These are phyloP conservation scores for Chlorella vulgaris DNA, from an alignment of 139 green algal species.

Conservation along the genomic window DNA sequence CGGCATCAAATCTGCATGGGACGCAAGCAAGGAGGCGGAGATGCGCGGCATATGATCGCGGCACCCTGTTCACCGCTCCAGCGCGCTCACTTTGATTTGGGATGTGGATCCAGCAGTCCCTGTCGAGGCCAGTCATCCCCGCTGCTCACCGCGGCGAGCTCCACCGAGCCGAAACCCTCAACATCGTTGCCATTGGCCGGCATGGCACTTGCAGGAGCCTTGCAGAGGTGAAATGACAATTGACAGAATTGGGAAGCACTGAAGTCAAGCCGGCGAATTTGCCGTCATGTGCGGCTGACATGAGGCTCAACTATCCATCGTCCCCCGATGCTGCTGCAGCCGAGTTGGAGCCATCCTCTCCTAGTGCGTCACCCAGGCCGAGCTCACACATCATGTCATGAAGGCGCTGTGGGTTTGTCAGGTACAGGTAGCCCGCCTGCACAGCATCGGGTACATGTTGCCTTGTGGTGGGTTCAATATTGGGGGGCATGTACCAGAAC, in stretches of 20 bases:
- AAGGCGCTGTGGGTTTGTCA: slow-evolving; percentile 47
- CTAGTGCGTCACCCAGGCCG: slow-evolving; percentile 32
- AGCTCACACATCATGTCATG: slow-evolving; percentile 55
- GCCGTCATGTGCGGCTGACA: too few relatives aligned
- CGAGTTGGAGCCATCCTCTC: neutral
- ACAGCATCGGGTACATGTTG: neutral
- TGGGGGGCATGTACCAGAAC: neutral
- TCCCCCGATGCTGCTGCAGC: neutral
- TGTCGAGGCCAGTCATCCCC: neutral
- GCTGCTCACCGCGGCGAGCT: neutral
- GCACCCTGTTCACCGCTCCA: too few relatives aligned
- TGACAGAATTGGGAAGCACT: neutral
- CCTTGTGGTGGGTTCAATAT: neutral
- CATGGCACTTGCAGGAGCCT: neutral
- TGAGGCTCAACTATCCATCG: neutral
- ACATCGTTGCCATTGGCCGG: neutral
- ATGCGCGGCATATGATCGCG: too few relatives aligned
- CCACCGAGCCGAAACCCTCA: neutral
- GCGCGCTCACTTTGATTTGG: too few relatives aligned
- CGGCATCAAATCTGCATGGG: too few relatives aligned
- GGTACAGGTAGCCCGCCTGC: slow-evolving; percentile 58
- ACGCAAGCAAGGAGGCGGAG: too few relatives aligned
- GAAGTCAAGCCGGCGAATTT: too few relatives aligned
- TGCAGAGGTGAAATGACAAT: too few relatives aligned
- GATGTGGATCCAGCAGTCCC: too few relatives aligned